Percentiles rank a stretch among this genome's conserved stretches.
phyloP scores from a whole-genome alignment of 108 stramenopile species.

The Seminavis robusta region DNA sequence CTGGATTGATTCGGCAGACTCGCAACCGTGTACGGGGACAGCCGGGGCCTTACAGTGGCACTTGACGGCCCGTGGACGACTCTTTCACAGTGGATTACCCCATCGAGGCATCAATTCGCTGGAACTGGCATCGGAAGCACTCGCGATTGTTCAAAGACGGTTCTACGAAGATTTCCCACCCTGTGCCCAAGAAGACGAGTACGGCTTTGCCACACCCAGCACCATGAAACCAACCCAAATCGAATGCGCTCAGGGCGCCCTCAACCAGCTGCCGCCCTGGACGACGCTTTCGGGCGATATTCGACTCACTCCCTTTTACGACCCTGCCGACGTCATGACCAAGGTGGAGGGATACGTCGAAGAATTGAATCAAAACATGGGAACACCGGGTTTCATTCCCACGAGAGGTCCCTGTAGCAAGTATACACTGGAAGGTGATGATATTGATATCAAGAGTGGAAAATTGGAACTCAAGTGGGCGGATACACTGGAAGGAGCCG shows the following conservation, averaged over 20 bases:
- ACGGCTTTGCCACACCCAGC: constrained; percentile 50
- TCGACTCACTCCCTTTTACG: constrained; percentile 57
- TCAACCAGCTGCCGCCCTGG: constrained; percentile 60
- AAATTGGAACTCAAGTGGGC: constrained; percentile 44
- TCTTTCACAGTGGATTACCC: too few relatives aligned
- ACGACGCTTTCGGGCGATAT: constrained; percentile 51
- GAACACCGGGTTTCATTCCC: too few relatives aligned
- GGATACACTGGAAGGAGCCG: constrained; percentile 22
- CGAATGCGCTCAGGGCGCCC: constrained; percentile 40
- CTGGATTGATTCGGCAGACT: constrained; percentile 64
- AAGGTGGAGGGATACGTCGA: constrained; percentile 40
- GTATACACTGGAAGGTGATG: constrained; percentile 52
- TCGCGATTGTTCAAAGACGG: too few relatives aligned
- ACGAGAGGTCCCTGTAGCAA: constrained; percentile 51
- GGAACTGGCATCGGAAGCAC: too few relatives aligned
- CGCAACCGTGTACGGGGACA: constrained; percentile 47
- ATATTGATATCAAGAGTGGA: constrained; percentile 21
- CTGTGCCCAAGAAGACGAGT: too few relatives aligned
- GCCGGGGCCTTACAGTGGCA: constrained; percentile 51
- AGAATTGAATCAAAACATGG: constrained; percentile 40
- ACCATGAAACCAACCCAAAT: constrained; percentile 66
- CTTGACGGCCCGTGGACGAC: constrained; percentile 46
- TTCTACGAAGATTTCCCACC: too few relatives aligned
- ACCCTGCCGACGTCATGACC: constrained; percentile 22
- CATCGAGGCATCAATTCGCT: too few relatives aligned